Base-by-base conservation (phyloP, 345 rosid genomes). In the Eucalyptus regnans region DNA sequence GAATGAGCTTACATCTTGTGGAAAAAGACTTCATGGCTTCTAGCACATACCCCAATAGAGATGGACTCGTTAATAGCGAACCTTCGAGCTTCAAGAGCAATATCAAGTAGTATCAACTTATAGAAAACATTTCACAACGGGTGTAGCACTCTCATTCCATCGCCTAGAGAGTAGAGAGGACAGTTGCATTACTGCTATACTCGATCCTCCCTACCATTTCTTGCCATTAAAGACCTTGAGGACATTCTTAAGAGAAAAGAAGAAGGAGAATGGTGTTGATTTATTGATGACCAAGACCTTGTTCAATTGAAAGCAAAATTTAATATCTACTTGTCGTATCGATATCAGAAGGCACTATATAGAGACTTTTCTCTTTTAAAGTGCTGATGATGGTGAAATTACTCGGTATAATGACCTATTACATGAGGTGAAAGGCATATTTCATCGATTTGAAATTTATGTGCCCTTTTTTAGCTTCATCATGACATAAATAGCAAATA, bases 381-480 rank as follows among this genome's bases (percentile, higher is more conserved):
- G 68, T 60, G 68, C 15, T 2, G 3, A 58, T 25, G n/a, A 25
- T 58, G 13, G n/a, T 58, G 64, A 58, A 25, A 58, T 25, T 58
- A 58, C 64, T 12, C 0, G 0, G 31, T 60, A 60, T 60, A 1
- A 27, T 60, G 68, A 60, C 68, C 31, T 60, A 60, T 25, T 27
- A 25, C 1, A 27, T 27, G 31, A 60, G 68, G 68, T 27, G 31
- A 60, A 60, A 60, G 4, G 68, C 0, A 0, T 27, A 27, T 60
- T 27, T 60, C 66, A 11, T 60, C 7, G 31, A 60, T 27, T 60
- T 60, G 7, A 60, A 60, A 60, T 60, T 60, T 0, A 60, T 60
- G 68, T 60, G 12, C 31, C 31, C 0, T 10, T 27, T 60, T 60
- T 60, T 60, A 5, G 66, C 66, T 12, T 27, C 68, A 12, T 60